These are phyloP conservation scores for Eutrema salsugineum DNA, from an alignment of 441 rosid genomes.

Conservation along the genomic window DNA sequence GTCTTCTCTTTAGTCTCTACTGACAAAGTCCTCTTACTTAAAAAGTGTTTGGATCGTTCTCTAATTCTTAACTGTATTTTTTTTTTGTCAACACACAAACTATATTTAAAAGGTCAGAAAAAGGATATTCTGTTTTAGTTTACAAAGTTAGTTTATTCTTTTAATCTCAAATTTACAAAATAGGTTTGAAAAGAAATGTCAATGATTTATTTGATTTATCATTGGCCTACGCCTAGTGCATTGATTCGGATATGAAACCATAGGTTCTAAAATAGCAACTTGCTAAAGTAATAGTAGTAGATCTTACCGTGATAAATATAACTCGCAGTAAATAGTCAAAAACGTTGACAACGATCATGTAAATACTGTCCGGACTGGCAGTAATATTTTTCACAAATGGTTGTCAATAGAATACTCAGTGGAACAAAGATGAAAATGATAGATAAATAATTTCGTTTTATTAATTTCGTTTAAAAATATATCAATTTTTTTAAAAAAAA, in stretches of 20 bases:
- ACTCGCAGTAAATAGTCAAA: background rate
- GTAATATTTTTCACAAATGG: too few relatives aligned
- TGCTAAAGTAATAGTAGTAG: background rate
- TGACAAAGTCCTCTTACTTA: constrained; percentile 16
- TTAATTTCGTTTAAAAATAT: too few relatives aligned
- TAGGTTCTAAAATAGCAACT: background rate
- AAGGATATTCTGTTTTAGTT: background rate
- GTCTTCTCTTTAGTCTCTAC: background rate
- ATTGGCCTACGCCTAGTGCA: too few relatives aligned
- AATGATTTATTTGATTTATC: background rate
- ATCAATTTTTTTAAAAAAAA: too few relatives aligned
- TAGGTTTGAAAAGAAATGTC: too few relatives aligned
- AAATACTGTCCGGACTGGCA: too few relatives aligned
- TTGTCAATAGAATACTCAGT: too few relatives aligned
- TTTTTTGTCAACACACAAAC: background rate
- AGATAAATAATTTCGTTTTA: too few relatives aligned
- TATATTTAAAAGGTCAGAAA: background rate
- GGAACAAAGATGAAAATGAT: too few relatives aligned
- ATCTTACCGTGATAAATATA: background rate
- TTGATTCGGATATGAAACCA: background rate
- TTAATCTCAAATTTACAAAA: too few relatives aligned
- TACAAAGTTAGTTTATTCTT: too few relatives aligned
- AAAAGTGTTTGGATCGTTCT: background rate
- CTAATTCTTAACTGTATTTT: background rate
- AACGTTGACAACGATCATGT: background rate